Base-by-base conservation (phyloP, 371 early-diverging fungal genomes). In the Fennellomyces sp. region DNA sequence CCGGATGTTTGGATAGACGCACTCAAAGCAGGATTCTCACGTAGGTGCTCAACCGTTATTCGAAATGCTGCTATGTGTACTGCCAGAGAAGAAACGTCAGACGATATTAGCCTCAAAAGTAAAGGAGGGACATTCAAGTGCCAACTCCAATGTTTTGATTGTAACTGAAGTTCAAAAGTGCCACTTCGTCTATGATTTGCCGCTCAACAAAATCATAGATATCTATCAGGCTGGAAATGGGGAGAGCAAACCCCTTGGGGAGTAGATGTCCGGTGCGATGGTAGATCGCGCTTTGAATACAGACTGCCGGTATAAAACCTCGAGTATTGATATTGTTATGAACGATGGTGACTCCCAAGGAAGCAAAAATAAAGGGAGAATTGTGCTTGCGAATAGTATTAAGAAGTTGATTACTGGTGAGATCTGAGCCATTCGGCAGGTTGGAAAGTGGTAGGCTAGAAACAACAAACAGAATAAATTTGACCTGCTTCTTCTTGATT, bases 341-440 rank as follows among this genome's bases (percentile, higher is more conserved):
- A 58, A 58, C 59, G n/a, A 58, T 27, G 1, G 51, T 17, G 23
- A 30, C 65, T 5, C 56, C 65, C 8, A 65, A 45, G 1, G 60
- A 65, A n/a, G 60, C 42, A 50, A 66, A 61, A 23, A 53, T 52
- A 26, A 61, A 47, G 7, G 48, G 54, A 17, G 36, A 13, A 27
- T 67, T 66, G 55, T 57, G 61, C 45, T 31, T 54, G 13, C 61
- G 51, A 25, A 57, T 60, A 8, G 42, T 38, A 2, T 56, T 3
- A 15, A 55, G 45, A 57, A 65, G 61, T 10, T 25, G 28, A 30
- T 2, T 55, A 28, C 31, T 39, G 13, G 23, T n/a, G 10, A 17
- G 21, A 47, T 30, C 19, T 6, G 30, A n/a, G 8, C 25, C 31
- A 12, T 21, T 48, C 6, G 48, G 35, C 29, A 58, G 25, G 12